Conservation (phyloP, 2,329 filamentous ascomycete species). For the Diaporthe caulivora region DNA sequence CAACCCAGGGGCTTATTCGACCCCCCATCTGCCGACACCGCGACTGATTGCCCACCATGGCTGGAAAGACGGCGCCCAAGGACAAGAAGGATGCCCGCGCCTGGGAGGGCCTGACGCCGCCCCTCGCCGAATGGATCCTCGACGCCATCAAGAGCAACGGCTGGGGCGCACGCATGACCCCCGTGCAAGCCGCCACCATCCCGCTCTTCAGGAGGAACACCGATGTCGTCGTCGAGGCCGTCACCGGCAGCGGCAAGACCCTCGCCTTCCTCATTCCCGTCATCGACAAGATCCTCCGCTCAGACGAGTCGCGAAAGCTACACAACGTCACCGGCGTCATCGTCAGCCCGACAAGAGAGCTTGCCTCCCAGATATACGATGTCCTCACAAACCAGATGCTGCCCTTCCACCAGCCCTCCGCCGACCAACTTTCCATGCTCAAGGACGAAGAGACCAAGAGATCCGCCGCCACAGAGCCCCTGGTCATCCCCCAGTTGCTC, state of each 20-base stretch:
- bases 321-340: constrained; percentile 93
- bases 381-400: constrained; percentile 80
- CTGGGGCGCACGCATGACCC: constrained; percentile 84
- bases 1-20: background rate
- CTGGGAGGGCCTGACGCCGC: constrained; percentile 78
- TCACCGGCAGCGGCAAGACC: constrained; percentile 93
- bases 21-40: background rate
- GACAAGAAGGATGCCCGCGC: constrained; percentile 62
- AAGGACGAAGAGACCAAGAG: constrained; percentile 67
- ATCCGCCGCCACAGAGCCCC: constrained; percentile 57
- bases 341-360: constrained; percentile 91
- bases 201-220: constrained; percentile 91
- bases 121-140: constrained; percentile 85
- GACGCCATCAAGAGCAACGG: constrained; percentile 83
- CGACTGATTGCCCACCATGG: constrained; percentile 44
- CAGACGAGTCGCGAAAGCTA: constrained; percentile 86
- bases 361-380: constrained; percentile 89
- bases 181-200: constrained; percentile 93
- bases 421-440: constrained; percentile 70
- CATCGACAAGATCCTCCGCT: constrained; percentile 82
- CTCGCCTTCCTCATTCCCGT: constrained; percentile 85
- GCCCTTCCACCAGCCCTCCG: constrained; percentile 85
- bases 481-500: constrained; percentile 87
- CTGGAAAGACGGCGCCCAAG: constrained; percentile 47
- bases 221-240: constrained; percentile 91